phyloP scores from a whole-genome alignment of 495 filamentous ascomycete species.

The Penicillium lagena region DNA sequence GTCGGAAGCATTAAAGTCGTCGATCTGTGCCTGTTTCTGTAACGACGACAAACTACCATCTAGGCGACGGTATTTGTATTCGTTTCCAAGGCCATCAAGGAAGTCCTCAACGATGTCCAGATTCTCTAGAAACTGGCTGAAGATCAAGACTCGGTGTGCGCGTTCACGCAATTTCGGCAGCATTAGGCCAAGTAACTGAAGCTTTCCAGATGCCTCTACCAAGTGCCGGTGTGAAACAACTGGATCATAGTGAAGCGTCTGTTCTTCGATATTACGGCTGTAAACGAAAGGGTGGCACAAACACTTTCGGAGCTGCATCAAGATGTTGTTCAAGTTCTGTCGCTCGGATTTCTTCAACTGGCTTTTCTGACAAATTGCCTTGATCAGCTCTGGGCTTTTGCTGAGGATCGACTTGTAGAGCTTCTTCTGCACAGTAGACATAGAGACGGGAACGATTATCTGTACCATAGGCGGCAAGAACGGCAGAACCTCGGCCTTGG shows the following conservation, averaged over 20 bases:
- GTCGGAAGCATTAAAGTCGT: conserved; percentile 81
- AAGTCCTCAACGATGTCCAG: conserved; percentile 92
- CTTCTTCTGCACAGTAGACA: conserved; percentile 88
- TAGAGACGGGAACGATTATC: conserved; percentile 88
- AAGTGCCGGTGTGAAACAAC: conserved; percentile 65
- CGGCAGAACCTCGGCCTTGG: conserved; percentile 81
- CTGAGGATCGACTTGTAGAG: conserved; percentile 90
- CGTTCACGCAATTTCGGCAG: conserved; percentile 81
- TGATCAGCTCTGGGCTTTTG: conserved; percentile 80
- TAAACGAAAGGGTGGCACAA: conserved; percentile 96
- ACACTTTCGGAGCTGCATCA: conserved; percentile 93
- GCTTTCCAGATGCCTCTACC: conserved; percentile 86
- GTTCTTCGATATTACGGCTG: conserved; percentile 81
- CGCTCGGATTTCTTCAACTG: conserved; percentile 60
- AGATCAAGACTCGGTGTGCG: conserved; percentile 91
- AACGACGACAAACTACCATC: conserved; percentile 76
- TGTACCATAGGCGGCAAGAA: conserved; percentile 91
- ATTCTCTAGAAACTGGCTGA: conserved; percentile 91
- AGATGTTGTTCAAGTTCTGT: conserved; percentile 80
- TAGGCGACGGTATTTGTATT: conserved; percentile 57
- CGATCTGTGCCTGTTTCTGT: conserved; percentile 90
- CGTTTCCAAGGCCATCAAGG: conserved; percentile 60
- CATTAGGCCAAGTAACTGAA: conserved; percentile 80
- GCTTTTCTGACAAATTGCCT: conserved; percentile 64
- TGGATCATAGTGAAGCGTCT: conserved; percentile 30